Percentiles rank a stretch among this genome's conserved stretches.
These are phyloP conservation scores for Candida ovalis DNA, from an alignment of 805 yeast genomes.

Conservation along the genomic window DNA sequence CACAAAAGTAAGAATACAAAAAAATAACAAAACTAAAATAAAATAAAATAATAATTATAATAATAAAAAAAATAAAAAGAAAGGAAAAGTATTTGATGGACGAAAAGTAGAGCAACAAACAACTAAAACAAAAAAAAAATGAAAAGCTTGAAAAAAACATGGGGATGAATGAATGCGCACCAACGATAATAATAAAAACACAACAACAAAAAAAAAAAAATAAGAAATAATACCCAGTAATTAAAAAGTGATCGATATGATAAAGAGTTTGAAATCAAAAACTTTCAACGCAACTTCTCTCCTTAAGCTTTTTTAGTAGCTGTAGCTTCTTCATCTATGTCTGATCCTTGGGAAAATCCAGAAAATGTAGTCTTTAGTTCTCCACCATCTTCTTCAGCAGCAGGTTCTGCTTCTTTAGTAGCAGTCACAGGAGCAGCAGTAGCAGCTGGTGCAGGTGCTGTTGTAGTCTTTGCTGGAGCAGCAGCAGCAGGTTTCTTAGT, in stretches of 20 bases:
- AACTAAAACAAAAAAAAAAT: constrained; percentile 1
- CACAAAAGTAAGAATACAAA: neutral
- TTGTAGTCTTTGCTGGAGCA: neutral
- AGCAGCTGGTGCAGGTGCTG: neutral
- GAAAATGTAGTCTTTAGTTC: constrained; percentile 33
- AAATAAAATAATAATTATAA: constrained; percentile 4
- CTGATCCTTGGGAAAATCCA: constrained; percentile 46
- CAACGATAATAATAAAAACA: neutral
- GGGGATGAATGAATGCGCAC: constrained; percentile 1
- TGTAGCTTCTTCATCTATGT: constrained; percentile 9
- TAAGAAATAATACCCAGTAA: neutral
- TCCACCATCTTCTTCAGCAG: constrained; percentile 12
- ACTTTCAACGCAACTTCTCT: neutral
- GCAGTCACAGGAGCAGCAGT: constrained; percentile 2
- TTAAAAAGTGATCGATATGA: neutral
- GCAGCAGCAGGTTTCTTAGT: neutral
- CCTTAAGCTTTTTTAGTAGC: constrained; percentile 2
- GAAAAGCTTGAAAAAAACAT: neutral
- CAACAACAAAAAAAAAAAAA: neutral
- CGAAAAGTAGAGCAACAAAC: neutral
- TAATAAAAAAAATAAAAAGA: constrained; percentile 1
- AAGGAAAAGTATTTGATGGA: neutral
- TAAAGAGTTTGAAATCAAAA: neutral
- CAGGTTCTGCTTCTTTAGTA: constrained; percentile 4
- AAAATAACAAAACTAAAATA: neutral